Evolutionary conservation across 2,329 filamentous ascomycete genomes (phyloP).

Genomic region (Emmonsia crescens): DNA sequence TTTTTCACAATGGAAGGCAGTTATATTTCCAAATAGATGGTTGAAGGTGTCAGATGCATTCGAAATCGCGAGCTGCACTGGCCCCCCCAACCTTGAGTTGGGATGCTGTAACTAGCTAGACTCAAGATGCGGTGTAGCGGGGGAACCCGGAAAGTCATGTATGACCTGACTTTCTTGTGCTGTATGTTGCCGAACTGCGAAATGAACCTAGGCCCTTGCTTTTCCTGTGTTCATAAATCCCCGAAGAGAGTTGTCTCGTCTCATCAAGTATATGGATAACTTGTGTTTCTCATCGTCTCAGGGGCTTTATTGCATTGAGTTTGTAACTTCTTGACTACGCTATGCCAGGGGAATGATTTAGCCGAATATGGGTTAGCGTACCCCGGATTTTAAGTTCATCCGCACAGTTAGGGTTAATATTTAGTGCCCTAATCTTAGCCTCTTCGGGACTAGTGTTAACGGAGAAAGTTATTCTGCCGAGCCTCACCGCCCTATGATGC

Average conservation of each 20-base stretch:
- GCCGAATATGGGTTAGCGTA: neutral
- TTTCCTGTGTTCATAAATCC: neutral
- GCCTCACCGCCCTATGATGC: constrained; percentile 1
- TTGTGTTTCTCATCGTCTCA: too few relatives aligned
- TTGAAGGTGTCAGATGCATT: neutral
- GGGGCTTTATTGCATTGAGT: too few relatives aligned
- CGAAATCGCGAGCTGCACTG: neutral
- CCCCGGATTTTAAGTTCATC: constrained; percentile 4
- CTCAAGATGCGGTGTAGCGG: neutral
- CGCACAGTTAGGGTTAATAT: neutral
- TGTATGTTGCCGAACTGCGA: neutral
- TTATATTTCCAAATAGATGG: neutral
- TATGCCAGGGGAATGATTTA: too few relatives aligned
- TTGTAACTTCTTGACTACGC: too few relatives aligned
- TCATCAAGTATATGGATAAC: too few relatives aligned
- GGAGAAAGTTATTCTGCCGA: neutral
- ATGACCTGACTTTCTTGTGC: neutral
- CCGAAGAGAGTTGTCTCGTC: too few relatives aligned
- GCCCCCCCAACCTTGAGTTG: neutral
- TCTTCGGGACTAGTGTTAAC: neutral
- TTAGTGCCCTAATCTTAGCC: neutral
- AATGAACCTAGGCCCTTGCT: neutral
- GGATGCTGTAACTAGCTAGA: neutral
- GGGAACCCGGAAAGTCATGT: neutral
- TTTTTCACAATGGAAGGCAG: neutral